Conservation (phyloP, 2,329 filamentous ascomycete genomes). For the Onygena corvina region DNA sequence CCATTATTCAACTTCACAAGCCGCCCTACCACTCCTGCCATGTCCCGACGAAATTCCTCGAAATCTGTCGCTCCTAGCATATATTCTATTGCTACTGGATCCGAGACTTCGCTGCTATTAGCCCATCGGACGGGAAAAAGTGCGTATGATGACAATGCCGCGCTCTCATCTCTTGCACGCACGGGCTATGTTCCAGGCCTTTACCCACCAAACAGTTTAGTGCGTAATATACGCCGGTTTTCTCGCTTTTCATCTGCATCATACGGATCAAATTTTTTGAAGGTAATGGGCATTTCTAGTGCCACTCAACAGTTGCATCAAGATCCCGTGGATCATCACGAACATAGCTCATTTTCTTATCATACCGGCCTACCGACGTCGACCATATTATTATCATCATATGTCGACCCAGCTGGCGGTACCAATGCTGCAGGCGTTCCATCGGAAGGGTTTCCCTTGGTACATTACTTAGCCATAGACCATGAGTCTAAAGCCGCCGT, state of each 20-base stretch:
- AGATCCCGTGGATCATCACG: constrained; percentile 28
- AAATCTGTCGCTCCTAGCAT: constrained; percentile 35
- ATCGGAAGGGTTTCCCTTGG: constrained; percentile 54
- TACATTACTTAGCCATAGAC: constrained; percentile 62
- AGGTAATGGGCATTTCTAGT: constrained; percentile 35
- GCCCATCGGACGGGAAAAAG: constrained; percentile 33
- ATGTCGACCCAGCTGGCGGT: constrained; percentile 56
- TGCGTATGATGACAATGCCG: constrained; percentile 36
- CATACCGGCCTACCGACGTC: constrained; percentile 35
- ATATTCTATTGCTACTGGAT: constrained; percentile 36
- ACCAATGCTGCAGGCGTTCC: constrained; percentile 53
- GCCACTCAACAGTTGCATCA: constrained; percentile 23
- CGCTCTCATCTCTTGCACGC: constrained; percentile 33
- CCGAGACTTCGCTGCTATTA: constrained; percentile 35
- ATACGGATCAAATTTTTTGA: constrained; percentile 37
- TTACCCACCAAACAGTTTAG: constrained; percentile 36
- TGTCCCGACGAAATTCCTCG: constrained; percentile 20
- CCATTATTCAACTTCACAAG: constrained; percentile 23
- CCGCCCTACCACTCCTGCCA: constrained; percentile 17
- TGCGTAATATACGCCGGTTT: constrained; percentile 36
- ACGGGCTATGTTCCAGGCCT: constrained; percentile 36
- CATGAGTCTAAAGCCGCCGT: constrained; percentile 61
- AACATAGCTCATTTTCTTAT: constrained; percentile 36
- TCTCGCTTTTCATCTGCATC: constrained; percentile 38
- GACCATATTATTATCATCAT: constrained; percentile 52